Conservation (phyloP, 495 filamentous ascomycete species). For the Hypoxylon fragiforme region DNA sequence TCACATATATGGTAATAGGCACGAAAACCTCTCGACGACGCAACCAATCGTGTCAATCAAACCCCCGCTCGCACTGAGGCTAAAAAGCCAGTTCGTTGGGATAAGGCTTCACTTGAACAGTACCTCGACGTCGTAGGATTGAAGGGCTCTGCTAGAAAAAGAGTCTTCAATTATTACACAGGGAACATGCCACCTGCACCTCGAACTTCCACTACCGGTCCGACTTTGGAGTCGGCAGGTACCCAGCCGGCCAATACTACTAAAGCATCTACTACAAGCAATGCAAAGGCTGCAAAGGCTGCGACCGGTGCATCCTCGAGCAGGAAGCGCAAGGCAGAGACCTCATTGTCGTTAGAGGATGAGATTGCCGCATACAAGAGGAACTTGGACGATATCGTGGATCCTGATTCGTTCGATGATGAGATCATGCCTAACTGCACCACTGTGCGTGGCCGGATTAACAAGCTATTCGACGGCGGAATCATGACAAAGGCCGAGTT, state of each 20-base stretch:
- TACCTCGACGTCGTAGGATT: neutral
- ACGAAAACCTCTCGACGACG: slow-evolving; percentile 11
- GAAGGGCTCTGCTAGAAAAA: neutral
- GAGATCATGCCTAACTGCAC: slow-evolving; percentile 35
- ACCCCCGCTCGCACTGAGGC: neutral
- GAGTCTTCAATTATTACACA: neutral
- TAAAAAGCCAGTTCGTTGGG: neutral
- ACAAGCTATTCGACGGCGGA: slow-evolving; percentile 45
- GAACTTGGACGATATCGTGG: slow-evolving; percentile 25
- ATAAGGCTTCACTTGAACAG: neutral
- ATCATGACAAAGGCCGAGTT: slow-evolving; percentile 55
- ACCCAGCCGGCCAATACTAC: neutral
- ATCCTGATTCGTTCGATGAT: slow-evolving; percentile 31
- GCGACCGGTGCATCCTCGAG: slow-evolving; percentile 2
- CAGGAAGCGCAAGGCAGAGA: slow-evolving; percentile 43
- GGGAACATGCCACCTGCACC: too few relatives aligned
- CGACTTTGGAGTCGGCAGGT: neutral
- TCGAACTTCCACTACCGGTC: too few relatives aligned
- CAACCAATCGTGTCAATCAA: slow-evolving; percentile 18
- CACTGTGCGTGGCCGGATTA: slow-evolving; percentile 50
- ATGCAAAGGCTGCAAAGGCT: neutral
- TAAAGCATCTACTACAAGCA: neutral
- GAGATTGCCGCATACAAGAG: slow-evolving; percentile 29
- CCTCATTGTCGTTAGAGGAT: slow-evolving; percentile 18
- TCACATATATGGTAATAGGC: slow-evolving; percentile 1